phyloP scores from a whole-genome alignment of 345 rosid genomes.

The Aethionema arabicum region DNA sequence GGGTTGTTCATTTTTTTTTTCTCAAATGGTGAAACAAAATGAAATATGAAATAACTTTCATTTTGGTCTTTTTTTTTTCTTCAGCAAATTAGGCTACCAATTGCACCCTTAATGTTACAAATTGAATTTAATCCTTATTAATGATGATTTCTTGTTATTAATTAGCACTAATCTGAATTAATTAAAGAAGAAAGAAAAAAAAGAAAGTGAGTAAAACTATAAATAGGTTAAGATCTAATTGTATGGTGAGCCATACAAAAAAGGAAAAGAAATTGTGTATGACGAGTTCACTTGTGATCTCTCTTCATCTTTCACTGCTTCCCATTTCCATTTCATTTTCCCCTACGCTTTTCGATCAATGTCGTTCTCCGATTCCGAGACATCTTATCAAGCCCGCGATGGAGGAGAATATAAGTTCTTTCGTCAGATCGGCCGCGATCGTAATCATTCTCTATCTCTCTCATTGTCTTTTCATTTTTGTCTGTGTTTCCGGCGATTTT shows the following conservation, averaged over 20 bases:
- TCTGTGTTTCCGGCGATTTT: background rate
- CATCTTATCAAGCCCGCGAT: conserved; percentile 46
- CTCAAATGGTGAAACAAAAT: no score
- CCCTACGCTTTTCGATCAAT: conserved; percentile 26
- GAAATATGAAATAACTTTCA: no score
- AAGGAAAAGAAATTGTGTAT: background rate
- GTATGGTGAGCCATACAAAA: conserved; percentile 28
- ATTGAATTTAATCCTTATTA: no score
- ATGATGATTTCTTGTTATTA: no score
- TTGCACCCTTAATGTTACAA: no score
- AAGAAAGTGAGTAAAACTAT: background rate
- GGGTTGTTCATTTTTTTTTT: no score
- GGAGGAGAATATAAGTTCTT: conserved; percentile 62
- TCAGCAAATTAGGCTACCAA: no score
- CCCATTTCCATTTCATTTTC: conserved; percentile 12
- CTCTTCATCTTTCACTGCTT: conserved; percentile 17
- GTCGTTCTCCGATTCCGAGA: conserved; percentile 74
- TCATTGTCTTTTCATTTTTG: background rate
- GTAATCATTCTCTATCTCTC: conserved; percentile 42
- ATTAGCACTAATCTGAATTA: no score
- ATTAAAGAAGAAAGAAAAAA: no score
- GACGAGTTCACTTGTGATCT: conserved; percentile 9
- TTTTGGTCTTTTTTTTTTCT: no score
- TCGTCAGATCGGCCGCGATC: conserved; percentile 74
- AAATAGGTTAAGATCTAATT: background rate